Evolutionary conservation across 2,329 filamentous ascomycete genomes (phyloP), one percentile per base, ranked within the genome.

Genomic region (Monosporascus sp.): DNA sequence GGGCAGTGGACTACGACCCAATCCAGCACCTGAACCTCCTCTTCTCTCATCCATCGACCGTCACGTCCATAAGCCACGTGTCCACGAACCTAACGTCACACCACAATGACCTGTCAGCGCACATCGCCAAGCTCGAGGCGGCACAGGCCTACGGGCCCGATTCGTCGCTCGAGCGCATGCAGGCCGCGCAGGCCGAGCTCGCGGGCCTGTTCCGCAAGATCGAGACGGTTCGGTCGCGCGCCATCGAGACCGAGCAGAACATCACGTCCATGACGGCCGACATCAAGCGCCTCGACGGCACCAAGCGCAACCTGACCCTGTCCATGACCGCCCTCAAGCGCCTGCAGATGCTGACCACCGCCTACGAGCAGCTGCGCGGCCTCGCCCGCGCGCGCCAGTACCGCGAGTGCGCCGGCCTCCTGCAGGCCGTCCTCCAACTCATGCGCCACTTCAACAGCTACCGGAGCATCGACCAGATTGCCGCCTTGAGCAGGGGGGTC

Each of bases 381-480:
- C 77, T 97, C 61, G 88, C 90, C 60, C 89, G 89, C 71, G 87
- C 88, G 37, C 81, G 93, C 53, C 94, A 99, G 71, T 99, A 99
- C 70, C 81, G 90, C 59, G 94, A 99, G 70, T 97, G 94, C 68
- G 92, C 93, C 17, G 91, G 95, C 64, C 79, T 99, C 55, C 78
- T 99, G 53, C 91, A 96, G 74, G 94, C 94, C 9, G 94, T 99
- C 34, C 83, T 99, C 54, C 94, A 99, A 80, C 85, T 99, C 46
- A 97, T 97, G 89, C 90, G 90, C 61, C 92, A 99, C 73, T 99
- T 99, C 81, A 96, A 96, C 75, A 95, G 90, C 71, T 99, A 97
- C 71, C 81, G 94, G 55, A 96, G 91, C 63, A 97, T 99, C 63
- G 93, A 97, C 69, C 94, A 99, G 78, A 97, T 99, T 68, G 94